A percentile compares a stretch with the other conserved stretches of the same genome.
Evolutionary conservation across 106 monocot species (phyloP).

Genomic region (Iris macrosiphon): DNA sequence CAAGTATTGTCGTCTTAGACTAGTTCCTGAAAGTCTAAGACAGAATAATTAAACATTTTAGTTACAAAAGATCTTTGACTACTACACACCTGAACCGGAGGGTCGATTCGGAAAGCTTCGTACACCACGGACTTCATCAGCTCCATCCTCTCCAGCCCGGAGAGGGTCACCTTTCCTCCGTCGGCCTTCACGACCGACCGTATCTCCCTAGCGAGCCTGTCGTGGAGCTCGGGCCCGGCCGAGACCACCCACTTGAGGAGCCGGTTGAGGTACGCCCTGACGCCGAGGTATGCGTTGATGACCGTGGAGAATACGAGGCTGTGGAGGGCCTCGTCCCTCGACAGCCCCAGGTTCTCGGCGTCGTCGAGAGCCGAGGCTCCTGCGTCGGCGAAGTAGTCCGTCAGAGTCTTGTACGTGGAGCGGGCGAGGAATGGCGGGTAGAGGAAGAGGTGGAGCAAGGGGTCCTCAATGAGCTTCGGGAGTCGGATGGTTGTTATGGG

Average conservation of each 20-base stretch:
- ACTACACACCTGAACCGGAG: slow-evolving; percentile 30
- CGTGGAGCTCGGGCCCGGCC: slow-evolving; percentile 14
- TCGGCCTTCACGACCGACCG: slow-evolving; percentile 11
- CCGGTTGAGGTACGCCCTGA: slow-evolving; percentile 30
- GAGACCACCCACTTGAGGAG: slow-evolving; percentile 24
- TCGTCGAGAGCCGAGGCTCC: slow-evolving; percentile 14
- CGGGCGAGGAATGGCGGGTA: slow-evolving; percentile 25
- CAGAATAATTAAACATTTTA: too few relatives aligned
- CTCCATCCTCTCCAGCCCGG: slow-evolving; percentile 41
- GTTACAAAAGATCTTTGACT: too few relatives aligned
- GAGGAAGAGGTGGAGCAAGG: slow-evolving; percentile 45
- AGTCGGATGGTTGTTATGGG: slow-evolving; percentile 21
- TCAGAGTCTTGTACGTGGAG: slow-evolving; percentile 25
- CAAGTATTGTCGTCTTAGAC: too few relatives aligned
- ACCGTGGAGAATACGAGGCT: slow-evolving; percentile 40
- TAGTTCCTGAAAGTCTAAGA: too few relatives aligned
- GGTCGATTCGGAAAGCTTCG: slow-evolving; percentile 47
- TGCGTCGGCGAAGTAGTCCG: slow-evolving; percentile 31
- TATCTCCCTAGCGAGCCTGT: slow-evolving; percentile 24
- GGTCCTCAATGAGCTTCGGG: slow-evolving; percentile 34
- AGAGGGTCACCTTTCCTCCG: slow-evolving; percentile 18
- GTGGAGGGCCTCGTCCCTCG: slow-evolving; percentile 43
- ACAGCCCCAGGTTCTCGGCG: slow-evolving; percentile 27
- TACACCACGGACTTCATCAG: slow-evolving; percentile 41
- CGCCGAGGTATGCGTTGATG: slow-evolving; percentile 44